Evolutionary conservation across 352 stramenopile species (phyloP).

Genomic region (Thraustochytrium sp.): DNA sequence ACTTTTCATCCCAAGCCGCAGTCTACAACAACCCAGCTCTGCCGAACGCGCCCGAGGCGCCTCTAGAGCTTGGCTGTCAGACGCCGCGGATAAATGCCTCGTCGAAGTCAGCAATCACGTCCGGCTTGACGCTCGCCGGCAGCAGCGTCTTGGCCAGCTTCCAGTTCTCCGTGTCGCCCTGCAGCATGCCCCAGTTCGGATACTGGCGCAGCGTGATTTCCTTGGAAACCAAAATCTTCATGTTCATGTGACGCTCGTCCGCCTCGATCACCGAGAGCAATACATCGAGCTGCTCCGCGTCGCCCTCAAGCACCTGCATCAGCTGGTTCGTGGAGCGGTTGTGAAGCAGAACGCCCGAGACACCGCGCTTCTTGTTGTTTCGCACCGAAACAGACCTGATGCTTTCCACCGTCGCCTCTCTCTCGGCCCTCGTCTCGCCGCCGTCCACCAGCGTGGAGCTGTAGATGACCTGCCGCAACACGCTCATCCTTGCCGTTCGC

Average conservation of each 20-base stretch:
- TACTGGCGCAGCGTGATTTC: background rate
- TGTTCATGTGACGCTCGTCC: background rate
- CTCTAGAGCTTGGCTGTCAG: background rate
- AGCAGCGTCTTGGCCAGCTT: background rate
- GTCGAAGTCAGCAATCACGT: background rate
- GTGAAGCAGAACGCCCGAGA: background rate
- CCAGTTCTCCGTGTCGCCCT: background rate
- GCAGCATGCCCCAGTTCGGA: constrained; percentile 11
- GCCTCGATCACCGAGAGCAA: background rate
- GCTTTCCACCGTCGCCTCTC: background rate
- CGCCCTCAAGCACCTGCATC: constrained; percentile 1
- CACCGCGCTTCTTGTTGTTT: background rate
- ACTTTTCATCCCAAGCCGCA: too few relatives aligned
- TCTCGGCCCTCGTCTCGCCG: background rate
- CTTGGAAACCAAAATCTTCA: background rate
- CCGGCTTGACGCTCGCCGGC: background rate
- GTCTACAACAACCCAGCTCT: background rate
- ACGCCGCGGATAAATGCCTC: background rate
- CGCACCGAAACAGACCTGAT: background rate
- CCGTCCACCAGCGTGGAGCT: background rate
- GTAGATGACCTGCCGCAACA: too few relatives aligned
- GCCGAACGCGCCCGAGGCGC: background rate
- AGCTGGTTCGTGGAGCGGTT: background rate
- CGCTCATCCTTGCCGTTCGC: too few relatives aligned
- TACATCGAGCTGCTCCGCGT: background rate